Base-by-base conservation (phyloP, 108 stramenopile genomes). In the Seminavis robusta region DNA sequence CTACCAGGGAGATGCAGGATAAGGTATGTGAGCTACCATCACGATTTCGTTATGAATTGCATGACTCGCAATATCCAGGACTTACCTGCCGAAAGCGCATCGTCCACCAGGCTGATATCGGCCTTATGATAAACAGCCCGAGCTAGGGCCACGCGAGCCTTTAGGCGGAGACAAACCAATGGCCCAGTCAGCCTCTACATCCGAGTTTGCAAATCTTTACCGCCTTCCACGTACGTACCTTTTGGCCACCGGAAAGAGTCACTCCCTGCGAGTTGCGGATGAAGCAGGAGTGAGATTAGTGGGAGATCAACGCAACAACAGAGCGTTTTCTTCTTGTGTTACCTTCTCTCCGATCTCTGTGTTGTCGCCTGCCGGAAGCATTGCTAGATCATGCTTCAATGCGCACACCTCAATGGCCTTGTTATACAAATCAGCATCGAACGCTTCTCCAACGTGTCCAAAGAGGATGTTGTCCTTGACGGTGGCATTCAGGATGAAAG, bases 401-500 rank as follows among this genome's bases (percentile, higher is more conserved):
- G 82, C 73, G 64, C 91, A 93, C 13, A 69, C 69, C 17, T 60
- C 19, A 5, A 97, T 28, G 29, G 80, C 86, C 42, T 57, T 56
- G 26, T 88, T 23, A 65, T 97, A 97, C 7, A 79, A 67, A 20
- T 83, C 74, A 25, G 69, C 54, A 15, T 92, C 74, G 25, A 77
- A 50, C 2, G 44, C 42, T 33, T 56, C 34, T 27, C 38, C 23
- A 10, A 33, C 11, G 9, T 57, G 51, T 21, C 70, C 70, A 51
- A 71, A 71, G 8, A 70, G 53, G n/a, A 70, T 70, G 30, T 71
- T 71, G 10, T 55, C 62, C 41, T 63, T 62, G 1, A 96, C 62
- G 3, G 90, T 89, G 25, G 78, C 94, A 66, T 96, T 98, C 72
- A 91, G 77, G 30, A 98, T 98, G 63, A 94, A 98, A 6, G 95